phyloP scores from a whole-genome alignment of 192 early-diverging fungal genomes.

The Coemansia sp. region DNA sequence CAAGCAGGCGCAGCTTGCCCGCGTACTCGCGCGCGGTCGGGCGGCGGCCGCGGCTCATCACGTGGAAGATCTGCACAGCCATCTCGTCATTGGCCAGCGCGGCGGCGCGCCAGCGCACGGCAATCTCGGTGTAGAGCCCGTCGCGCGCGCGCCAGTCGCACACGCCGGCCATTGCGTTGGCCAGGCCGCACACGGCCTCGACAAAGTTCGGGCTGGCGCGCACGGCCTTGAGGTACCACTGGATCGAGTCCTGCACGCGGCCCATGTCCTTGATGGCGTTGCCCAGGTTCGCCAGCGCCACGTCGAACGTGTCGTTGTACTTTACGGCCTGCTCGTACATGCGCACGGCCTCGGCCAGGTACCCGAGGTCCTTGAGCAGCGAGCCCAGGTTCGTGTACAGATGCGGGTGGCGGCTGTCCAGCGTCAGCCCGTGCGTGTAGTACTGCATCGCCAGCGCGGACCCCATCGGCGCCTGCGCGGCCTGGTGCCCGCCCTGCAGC shows the following conservation, averaged over 20 bases:
- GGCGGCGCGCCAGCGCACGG: slow-evolving; percentile 24
- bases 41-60: slow-evolving; percentile 37
- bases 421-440: slow-evolving; percentile 80
- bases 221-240: slow-evolving; percentile 81
- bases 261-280: slow-evolving; percentile 94
- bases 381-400: slow-evolving; percentile 94
- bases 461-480: slow-evolving; percentile 64
- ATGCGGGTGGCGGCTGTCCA: slow-evolving; percentile 83
- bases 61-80: slow-evolving; percentile 36
- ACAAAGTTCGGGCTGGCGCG: slow-evolving; percentile 86
- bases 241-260: slow-evolving; percentile 82
- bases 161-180: slow-evolving; percentile 82
- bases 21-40: slow-evolving; percentile 17
- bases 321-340: slow-evolving; percentile 91
- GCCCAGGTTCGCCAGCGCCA: slow-evolving; percentile 89
- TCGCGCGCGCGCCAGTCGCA: slow-evolving; percentile 88
- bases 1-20: slow-evolving; percentile 22
- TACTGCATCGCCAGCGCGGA: slow-evolving; percentile 78
- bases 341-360: slow-evolving; percentile 74
- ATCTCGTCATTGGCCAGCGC: slow-evolving; percentile 24
- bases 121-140: slow-evolving; percentile 52
- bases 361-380: slow-evolving; percentile 85
- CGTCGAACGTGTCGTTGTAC: slow-evolving; percentile 83
- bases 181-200: slow-evolving; percentile 88
- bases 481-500: slow-evolving; percentile 45